These are phyloP conservation scores for Diplodia sapinea DNA, from an alignment of 2,329 filamentous ascomycete species.

Conservation along the genomic window DNA sequence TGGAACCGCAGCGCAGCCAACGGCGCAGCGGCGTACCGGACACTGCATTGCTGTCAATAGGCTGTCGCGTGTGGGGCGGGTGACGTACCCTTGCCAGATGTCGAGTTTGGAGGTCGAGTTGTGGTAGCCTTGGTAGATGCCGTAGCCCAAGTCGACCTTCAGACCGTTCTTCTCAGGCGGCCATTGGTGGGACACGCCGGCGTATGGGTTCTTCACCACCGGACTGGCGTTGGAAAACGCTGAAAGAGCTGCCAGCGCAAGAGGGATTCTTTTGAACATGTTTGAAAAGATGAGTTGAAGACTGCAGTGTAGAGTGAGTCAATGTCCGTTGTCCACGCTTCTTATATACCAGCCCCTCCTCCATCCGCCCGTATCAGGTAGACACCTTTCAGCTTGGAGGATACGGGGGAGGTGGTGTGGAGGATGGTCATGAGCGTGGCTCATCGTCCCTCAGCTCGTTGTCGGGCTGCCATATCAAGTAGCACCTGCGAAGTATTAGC, in stretches of 20 bases:
- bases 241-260: background rate
- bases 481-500: background rate
- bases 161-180: background rate
- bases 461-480: background rate
- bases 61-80: accelerated
- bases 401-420: background rate
- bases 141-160: conserved; percentile 37
- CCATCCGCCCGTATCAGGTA: background rate
- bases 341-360: background rate
- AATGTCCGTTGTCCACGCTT: background rate
- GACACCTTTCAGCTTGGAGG: background rate
- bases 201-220: background rate
- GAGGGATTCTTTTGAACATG: background rate
- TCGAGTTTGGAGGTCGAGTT: conserved; percentile 37
- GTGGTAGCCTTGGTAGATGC: conserved; percentile 35
- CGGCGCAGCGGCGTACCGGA: background rate
- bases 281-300: background rate
- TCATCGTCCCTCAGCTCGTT: background rate
- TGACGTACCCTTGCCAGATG: conserved; percentile 34
- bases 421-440: background rate
- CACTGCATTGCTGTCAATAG: background rate
- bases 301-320: background rate
- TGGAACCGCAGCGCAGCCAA: background rate
- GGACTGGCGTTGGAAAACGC: background rate
- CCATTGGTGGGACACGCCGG: background rate